A percentile compares a stretch with the other conserved stretches of the same genome.
These are phyloP conservation scores for Phytophthora nicotianae DNA, from an alignment of 352 stramenopile species.

Conservation along the genomic window DNA sequence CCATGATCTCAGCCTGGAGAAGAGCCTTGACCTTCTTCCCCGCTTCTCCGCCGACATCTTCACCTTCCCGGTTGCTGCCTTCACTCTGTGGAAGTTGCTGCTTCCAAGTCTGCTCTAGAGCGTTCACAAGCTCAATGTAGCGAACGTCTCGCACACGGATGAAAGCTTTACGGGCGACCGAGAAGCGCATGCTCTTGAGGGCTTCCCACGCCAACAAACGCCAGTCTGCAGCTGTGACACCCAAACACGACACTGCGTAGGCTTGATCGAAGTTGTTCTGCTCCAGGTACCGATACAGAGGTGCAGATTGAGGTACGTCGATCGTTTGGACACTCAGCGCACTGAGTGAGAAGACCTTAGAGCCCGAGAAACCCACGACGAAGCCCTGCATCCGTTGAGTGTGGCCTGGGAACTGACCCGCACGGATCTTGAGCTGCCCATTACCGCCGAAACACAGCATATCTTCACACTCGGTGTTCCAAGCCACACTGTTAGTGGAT, in stretches of 20 bases:
- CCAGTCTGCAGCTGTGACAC: slow-evolving; percentile 94
- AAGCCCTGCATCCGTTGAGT: slow-evolving; percentile 92
- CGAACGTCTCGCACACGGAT: slow-evolving; percentile 91
- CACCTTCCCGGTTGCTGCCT: slow-evolving; percentile 21
- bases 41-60: slow-evolving; percentile 40
- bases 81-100: slow-evolving; percentile 52
- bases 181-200: slow-evolving; percentile 85
- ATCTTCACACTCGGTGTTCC: slow-evolving; percentile 94
- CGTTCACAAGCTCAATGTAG: slow-evolving; percentile 91
- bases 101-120: slow-evolving; percentile 79
- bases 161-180: slow-evolving; percentile 87
- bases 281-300: slow-evolving; percentile 91
- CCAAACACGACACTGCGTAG: slow-evolving; percentile 92
- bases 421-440: slow-evolving; percentile 91
- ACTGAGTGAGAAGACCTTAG: slow-evolving; percentile 93
- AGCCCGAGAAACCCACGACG: slow-evolving; percentile 92
- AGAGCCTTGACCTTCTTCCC: slow-evolving; percentile 66
- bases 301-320: slow-evolving; percentile 90
- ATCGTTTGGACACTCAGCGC: slow-evolving; percentile 87
- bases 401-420: slow-evolving; percentile 88
- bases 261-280: slow-evolving; percentile 87
- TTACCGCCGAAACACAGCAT: slow-evolving; percentile 94
- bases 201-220: slow-evolving; percentile 84
- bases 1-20: slow-evolving; percentile 92
- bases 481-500: slow-evolving; percentile 90